These are phyloP conservation scores for Sporothrix dimorphospora DNA, from an alignment of 2,329 filamentous ascomycete genomes.

Conservation along the genomic window DNA sequence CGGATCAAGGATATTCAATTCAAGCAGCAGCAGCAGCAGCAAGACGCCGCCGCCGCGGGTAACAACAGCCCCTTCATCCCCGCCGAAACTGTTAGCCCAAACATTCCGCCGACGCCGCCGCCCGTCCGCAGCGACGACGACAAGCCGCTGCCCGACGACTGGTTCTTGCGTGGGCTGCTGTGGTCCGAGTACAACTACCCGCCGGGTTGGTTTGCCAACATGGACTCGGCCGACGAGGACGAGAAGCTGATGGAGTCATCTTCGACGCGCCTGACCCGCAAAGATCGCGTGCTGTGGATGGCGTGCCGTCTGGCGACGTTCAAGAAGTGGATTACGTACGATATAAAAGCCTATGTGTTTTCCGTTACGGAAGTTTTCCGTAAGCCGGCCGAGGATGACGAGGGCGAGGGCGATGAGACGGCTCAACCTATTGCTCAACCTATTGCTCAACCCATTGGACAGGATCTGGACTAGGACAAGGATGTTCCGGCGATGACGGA, in stretches of 20 bases:
- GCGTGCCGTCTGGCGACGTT: conserved; percentile 51
- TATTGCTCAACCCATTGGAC: not conserved
- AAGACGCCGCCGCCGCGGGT: not conserved
- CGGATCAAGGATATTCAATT: not conserved
- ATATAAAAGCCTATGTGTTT: conserved; percentile 46
- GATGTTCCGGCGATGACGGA: not conserved
- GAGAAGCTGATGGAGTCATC: conserved; percentile 66
- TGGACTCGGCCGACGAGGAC: conserved; percentile 65
- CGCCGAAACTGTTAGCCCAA: not conserved
- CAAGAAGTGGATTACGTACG: conserved; percentile 52
- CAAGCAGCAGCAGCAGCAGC: not conserved
- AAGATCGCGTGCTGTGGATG: conserved; percentile 62
- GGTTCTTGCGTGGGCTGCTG: conserved; percentile 64
- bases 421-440: too few relatives aligned
- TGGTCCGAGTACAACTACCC: conserved; percentile 65
- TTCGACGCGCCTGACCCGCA: conserved; percentile 60
- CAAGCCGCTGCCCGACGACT: conserved; percentile 70
- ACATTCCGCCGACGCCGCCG: not conserved
- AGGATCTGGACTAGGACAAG: not conserved
- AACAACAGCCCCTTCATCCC: not conserved
- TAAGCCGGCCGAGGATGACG: not conserved
- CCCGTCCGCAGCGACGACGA: conserved; percentile 42
- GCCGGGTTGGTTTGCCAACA: conserved; percentile 56
- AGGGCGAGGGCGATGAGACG: not conserved
- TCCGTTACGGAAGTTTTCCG: conserved; percentile 37